phyloP scores from a whole-genome alignment of 768 basidiomycete genomes.

The Pleurotus ostreatus region DNA sequence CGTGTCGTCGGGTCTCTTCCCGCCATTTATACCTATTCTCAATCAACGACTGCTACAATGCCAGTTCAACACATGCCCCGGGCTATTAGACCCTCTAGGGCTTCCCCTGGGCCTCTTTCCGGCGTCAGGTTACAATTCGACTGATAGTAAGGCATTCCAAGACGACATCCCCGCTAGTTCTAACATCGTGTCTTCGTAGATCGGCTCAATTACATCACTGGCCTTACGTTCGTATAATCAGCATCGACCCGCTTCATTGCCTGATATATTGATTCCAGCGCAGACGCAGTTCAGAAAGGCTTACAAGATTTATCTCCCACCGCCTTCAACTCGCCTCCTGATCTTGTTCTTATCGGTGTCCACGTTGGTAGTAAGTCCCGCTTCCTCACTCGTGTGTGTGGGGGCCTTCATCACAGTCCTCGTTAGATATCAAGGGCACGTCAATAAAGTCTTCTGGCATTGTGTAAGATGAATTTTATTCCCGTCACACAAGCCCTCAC shows the following conservation, averaged over 20 bases:
- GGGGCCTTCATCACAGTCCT: not conserved
- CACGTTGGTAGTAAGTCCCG: conserved; percentile 25
- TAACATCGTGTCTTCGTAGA: not conserved
- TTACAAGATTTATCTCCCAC: conserved; percentile 28
- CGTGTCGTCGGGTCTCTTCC: not conserved
- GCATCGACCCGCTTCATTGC: not conserved
- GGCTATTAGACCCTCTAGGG: conserved; percentile 1
- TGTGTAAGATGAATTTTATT: conserved; percentile 11
- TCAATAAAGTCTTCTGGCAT: conserved; percentile 21
- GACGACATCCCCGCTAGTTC: not conserved
- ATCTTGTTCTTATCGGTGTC: conserved; percentile 30
- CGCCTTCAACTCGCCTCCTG: conserved; percentile 24
- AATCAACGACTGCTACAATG: conserved; percentile 3
- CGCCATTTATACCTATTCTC: conserved; percentile 1
- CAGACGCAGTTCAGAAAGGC: conserved; percentile 18
- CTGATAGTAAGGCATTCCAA: conserved; percentile 1
- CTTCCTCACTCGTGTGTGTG: not conserved
- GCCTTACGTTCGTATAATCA: conserved; percentile 8
- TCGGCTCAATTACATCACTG: conserved; percentile 14
- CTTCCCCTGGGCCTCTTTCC: conserved; percentile 1
- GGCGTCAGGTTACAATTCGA: not conserved
- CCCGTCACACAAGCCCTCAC: not conserved
- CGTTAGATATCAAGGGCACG: conserved; percentile 16
- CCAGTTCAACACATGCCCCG: conserved; percentile 6
- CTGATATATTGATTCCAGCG: not conserved